Base-by-base conservation (phyloP, 2,329 filamentous ascomycete species). In the Cadophora sp. region DNA sequence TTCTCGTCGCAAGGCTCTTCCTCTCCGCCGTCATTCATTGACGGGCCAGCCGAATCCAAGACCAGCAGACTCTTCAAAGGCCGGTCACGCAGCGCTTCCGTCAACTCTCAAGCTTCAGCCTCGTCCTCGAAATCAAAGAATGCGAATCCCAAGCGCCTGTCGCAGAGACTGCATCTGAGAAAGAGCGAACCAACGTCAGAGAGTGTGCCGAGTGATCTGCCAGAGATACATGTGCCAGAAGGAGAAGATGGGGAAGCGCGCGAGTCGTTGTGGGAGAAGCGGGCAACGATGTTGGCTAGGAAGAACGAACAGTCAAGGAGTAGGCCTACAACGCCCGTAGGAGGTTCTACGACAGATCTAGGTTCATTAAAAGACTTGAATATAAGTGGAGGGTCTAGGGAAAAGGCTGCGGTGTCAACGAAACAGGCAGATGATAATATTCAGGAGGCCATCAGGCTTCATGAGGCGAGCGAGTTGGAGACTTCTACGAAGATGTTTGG, bases 361-460 rank as follows among this genome's bases (percentile, higher is more conserved):
- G 63, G 62, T 34, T 67, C 66, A 4, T 73, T 75, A 22, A 65
- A 64, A 12, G 65, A 68, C 37, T 61, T 75, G 73, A 68, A 68
- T 59, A 67, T 75, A 58, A 67, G 74, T 65, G 72, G 68, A 48
- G 60, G 75, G 71, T 55, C 58, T 53, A 61, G 51, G 56, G 58
- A 69, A 46, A 68, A 69, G 63, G 66, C 70, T n/a, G 64, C 72
- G 56, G 82, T 87, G 43, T 85, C 83, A 64, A 83, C 83, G 59
- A 83, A 86, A 76, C 80, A 81, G 67, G 85, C 86, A 64, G 88
- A 91, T 77, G 85, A 86, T 68, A 90, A 92, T 79, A 97, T 99
- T 68, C 95, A 97, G 80, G 91, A 97, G 81, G 96, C 96, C n/a
- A 99, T 99, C 78, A 87, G 91, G 69, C 84, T 98, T 72, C 96